phyloP scores from a whole-genome alignment of 2,329 filamentous ascomycete species.

The Aurifilum marmelostoma region DNA sequence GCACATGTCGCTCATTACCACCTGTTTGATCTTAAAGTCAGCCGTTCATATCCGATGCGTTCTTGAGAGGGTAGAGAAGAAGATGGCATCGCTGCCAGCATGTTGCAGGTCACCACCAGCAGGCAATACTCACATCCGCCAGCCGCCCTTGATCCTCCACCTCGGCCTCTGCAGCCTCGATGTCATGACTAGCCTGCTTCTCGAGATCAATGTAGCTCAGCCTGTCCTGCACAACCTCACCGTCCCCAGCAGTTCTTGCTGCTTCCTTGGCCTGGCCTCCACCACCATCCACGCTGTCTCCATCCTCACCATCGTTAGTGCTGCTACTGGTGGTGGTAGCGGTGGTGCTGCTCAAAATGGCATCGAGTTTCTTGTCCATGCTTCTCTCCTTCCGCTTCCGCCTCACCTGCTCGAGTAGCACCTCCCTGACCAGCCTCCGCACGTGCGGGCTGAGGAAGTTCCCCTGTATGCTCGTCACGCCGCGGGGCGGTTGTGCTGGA shows the following conservation, averaged over 20 bases:
- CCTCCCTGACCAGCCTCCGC: conserved; percentile 75
- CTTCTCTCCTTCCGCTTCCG: conserved; percentile 39
- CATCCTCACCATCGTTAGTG: conserved; percentile 1
- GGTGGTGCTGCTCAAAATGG: conserved; percentile 27
- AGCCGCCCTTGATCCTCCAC: conserved; percentile 54
- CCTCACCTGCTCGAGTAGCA: conserved; percentile 66
- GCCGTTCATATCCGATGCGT: neutral
- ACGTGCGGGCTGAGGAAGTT: conserved; percentile 81
- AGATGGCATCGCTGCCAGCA: neutral
- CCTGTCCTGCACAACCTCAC: conserved; percentile 41
- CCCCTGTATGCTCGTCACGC: conserved; percentile 93
- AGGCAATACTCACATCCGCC: conserved; percentile 67
- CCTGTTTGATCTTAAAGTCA: conserved; percentile 42
- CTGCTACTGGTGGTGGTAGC: conserved; percentile 16
- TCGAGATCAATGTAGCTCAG: conserved; percentile 71
- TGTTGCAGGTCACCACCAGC: neutral
- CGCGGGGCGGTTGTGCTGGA: conserved; percentile 85
- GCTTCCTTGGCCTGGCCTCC: conserved; percentile 33
- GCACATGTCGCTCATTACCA: conserved; percentile 99
- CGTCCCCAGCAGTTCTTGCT: conserved; percentile 29
- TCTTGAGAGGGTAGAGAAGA: too few relatives aligned
- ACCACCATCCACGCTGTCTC: conserved; percentile 29
- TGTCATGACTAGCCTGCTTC: conserved; percentile 40
- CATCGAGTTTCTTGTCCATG: conserved; percentile 13
- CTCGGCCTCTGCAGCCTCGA: conserved; percentile 37